Percentiles rank a stretch among this genome's conserved stretches.
Conservation (phyloP, 2,329 filamentous ascomycete species). For the Moelleriella libera region DNA sequence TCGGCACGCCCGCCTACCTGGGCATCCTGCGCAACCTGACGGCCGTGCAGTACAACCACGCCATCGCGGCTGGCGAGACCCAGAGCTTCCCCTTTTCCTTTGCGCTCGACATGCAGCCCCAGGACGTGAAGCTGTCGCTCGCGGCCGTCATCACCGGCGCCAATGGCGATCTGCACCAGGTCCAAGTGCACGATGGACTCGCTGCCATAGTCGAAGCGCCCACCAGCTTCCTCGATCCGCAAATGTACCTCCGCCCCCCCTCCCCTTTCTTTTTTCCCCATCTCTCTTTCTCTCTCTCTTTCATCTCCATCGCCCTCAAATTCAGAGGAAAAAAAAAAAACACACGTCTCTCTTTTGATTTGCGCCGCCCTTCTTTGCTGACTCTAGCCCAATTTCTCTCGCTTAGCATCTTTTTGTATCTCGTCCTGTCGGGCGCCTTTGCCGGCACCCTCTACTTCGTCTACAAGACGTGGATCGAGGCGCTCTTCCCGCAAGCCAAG, state of each 20-base stretch:
- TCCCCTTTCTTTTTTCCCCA: too few species aligned
- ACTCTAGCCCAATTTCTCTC: neutral
- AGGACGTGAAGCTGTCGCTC: constrained; percentile 70
- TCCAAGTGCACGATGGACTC: constrained; percentile 67
- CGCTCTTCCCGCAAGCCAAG: constrained; percentile 86
- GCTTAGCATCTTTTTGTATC: constrained; percentile 85
- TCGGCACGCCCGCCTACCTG: constrained; percentile 26
- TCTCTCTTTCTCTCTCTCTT: neutral
- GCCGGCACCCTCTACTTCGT: constrained; percentile 81
- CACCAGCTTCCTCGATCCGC: constrained; percentile 83
- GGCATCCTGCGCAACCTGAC: constrained; percentile 75
- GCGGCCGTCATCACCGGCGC: constrained; percentile 57
- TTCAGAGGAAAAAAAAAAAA: neutral
- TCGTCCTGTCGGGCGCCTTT: constrained; percentile 71
- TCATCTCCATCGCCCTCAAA: too few species aligned
- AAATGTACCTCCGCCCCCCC: constrained; percentile 51
- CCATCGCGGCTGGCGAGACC: constrained; percentile 62
- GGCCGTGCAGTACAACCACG: constrained; percentile 55
- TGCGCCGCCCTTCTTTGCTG: neutral
- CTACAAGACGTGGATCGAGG: constrained; percentile 95
- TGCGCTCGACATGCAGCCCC: constrained; percentile 80
- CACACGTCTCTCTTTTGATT: neutral
- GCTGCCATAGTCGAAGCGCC: constrained; percentile 83
- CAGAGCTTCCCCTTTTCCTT: constrained; percentile 72
- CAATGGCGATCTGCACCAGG: constrained; percentile 57